Base-by-base conservation (phyloP, 1,139 yeast species). In the Blastobotrys aristatus region DNA sequence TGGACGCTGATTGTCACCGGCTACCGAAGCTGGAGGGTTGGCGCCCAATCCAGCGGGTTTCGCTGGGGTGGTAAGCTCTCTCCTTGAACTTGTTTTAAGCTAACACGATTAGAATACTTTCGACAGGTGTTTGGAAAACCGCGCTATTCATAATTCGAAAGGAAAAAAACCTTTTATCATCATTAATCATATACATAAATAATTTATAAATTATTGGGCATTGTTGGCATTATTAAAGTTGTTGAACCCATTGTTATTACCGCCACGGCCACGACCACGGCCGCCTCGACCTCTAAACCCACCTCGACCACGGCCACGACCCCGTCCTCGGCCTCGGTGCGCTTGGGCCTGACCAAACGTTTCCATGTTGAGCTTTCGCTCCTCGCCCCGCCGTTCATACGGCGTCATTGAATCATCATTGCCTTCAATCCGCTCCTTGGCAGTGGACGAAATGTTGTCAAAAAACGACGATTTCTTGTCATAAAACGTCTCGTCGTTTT, bases 401-500 rank as follows among this genome's bases (percentile, higher is more conserved):
- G 59, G 57, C 17, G 55, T 50, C 48, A 47, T 44, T 30, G 43
- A 49, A 57, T 69, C 67, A 24, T 5, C 8, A 57, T 62, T 59
- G 57, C 65, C 67, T 46, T 54, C 61, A 13, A 50, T 44, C 35
- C 61, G 57, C 39, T 67, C 69, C 40, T 60, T 61, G 13, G 76
- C 67, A 6, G 77, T 69, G 6, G 86, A 79, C 8, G 94, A 84
- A 53, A 88, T 76, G 50, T 77, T 78, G 66, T 88, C 96, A 58
- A 88, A 88, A 64, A 88, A 88, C 1, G 95, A 86, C 11, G 86
- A 76, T 57, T 75, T 76, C 60, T 79, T 83, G 64, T 84, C 76
- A 65, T 86, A 86, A 38, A 74, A 76, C 34, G 68, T 58, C 18
- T 64, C 65, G 30, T 50, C 50, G 6, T 50, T 52, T 42, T 56